Conservation (phyloP, 208 protist genomes). For the Lotmaria passim region DNA sequence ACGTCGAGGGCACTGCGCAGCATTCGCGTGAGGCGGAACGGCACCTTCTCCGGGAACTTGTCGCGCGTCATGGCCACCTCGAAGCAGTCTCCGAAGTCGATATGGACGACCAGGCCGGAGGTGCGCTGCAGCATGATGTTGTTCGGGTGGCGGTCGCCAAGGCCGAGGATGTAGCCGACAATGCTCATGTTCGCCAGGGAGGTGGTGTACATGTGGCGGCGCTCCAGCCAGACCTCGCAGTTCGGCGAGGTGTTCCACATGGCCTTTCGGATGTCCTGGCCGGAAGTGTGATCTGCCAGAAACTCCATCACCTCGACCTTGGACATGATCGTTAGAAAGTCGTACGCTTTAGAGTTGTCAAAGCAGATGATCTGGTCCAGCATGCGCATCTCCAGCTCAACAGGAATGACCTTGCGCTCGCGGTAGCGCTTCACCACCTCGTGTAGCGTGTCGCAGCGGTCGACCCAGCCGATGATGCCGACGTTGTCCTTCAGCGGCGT, state of each 20-base stretch:
- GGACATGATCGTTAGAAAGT: conserved; percentile 83
- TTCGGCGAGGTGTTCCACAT: conserved; percentile 97
- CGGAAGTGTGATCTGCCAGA: conserved; percentile 95
- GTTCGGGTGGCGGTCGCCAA: conserved; percentile 99
- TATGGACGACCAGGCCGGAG: conserved; percentile 98
- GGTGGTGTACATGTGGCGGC: conserved; percentile 98
- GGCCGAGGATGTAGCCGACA: conserved; percentile 98
- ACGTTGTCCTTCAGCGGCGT: conserved; percentile 98
- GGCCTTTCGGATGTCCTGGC: conserved; percentile 95
- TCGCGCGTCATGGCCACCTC: conserved; percentile 99
- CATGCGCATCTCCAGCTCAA: conserved; percentile 87
- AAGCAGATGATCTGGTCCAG: conserved; percentile 81
- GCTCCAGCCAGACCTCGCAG: conserved; percentile 98
- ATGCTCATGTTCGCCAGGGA: conserved; percentile 99
- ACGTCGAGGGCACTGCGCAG: conserved; percentile 99
- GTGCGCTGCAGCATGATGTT: conserved; percentile 99
- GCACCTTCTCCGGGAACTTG: conserved; percentile 99
- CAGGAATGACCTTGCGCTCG: conserved; percentile 50
- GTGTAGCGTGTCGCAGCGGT: conserved; percentile 96
- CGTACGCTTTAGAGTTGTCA: conserved; percentile 86
- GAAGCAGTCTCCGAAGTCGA: conserved; percentile 99
- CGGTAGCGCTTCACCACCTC: conserved; percentile 86
- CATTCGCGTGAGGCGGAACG: conserved; percentile 99
- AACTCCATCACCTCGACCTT: conserved; percentile 96
- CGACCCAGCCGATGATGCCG: conserved; percentile 99